A percentile compares a stretch with the other conserved stretches of the same genome.
phyloP scores from a whole-genome alignment of 2,329 filamentous ascomycete species.

The Fusarium equiseti region DNA sequence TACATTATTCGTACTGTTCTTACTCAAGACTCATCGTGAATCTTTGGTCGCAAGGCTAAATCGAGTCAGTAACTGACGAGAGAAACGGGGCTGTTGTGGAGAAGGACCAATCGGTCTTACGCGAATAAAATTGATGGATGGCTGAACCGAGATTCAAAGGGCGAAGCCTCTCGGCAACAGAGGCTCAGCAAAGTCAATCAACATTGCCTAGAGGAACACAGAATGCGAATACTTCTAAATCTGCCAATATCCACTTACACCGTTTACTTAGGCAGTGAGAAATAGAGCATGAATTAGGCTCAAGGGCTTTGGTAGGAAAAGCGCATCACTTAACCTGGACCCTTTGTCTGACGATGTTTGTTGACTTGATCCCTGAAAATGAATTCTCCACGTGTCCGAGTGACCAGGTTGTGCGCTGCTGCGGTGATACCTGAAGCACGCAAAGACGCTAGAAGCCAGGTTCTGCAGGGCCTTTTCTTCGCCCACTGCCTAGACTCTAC shows the following conservation, averaged over 20 bases:
- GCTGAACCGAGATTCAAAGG: slow-evolving; percentile 16
- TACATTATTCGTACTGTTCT: neutral
- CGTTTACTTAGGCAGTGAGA: neutral
- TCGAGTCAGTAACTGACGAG: slow-evolving; percentile 7
- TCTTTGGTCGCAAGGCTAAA: slow-evolving; percentile 13
- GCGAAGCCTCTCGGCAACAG: neutral
- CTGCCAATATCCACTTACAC: neutral
- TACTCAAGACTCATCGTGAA: neutral
- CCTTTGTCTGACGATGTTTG: slow-evolving; percentile 11
- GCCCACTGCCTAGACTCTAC: neutral
- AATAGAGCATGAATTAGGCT: neutral
- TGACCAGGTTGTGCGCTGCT: slow-evolving; percentile 28
- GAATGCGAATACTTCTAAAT: neutral
- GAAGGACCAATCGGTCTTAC: slow-evolving; percentile 8
- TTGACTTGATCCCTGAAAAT: slow-evolving; percentile 30
- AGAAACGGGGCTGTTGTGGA: slow-evolving; percentile 4
- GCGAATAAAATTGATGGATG: neutral
- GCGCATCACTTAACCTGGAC: slow-evolving; percentile 22
- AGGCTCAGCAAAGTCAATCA: neutral
- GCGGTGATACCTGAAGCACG: slow-evolving; percentile 32
- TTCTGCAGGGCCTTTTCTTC: slow-evolving; percentile 24
- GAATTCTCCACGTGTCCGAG: slow-evolving; percentile 34
- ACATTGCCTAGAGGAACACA: neutral
- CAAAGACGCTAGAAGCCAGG: slow-evolving; percentile 20
- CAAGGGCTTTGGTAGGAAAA: neutral